Percentiles rank a stretch among this genome's conserved stretches.
Evolutionary conservation across 1,139 yeast species (phyloP).

Genomic region (Protomyces pachydermus): DNA sequence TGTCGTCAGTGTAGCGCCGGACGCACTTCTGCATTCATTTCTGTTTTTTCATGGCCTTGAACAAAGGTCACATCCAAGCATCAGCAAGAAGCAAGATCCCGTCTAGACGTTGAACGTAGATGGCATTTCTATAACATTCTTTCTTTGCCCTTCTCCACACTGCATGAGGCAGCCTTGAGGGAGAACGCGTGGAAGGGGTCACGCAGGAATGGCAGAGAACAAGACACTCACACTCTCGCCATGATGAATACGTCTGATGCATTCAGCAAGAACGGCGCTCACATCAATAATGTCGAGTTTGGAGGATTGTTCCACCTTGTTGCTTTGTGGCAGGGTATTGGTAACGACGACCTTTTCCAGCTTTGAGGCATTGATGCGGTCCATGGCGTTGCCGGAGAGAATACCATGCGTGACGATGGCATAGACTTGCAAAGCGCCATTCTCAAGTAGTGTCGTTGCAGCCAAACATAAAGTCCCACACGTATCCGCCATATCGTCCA

Average conservation of each 20-base stretch:
- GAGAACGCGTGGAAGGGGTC: not conserved
- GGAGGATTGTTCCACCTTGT: conserved; percentile 50
- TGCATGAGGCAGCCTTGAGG: not conserved
- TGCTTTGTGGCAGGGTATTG: conserved; percentile 81
- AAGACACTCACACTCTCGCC: conserved; percentile 94
- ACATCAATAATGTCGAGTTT: conserved; percentile 81
- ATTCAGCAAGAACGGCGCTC: conserved; percentile 82
- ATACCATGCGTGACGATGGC: conserved; percentile 92
- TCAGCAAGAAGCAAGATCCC: too few species aligned
- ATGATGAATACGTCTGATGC: conserved; percentile 83
- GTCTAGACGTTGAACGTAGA: not conserved
- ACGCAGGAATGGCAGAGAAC: conserved; percentile 42
- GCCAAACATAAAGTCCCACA: conserved; percentile 89
- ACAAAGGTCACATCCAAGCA: too few species aligned
- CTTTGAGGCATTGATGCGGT: conserved; percentile 59
- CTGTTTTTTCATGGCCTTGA: too few species aligned
- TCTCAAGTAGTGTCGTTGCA: conserved; percentile 82
- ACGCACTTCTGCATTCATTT: too few species aligned
- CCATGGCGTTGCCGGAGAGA: conserved; percentile 85
- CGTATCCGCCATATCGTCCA: conserved; percentile 93
- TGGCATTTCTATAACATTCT: not conserved
- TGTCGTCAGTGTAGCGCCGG: not conserved
- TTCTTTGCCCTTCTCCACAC: not conserved
- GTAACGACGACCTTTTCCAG: conserved; percentile 86
- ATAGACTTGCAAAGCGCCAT: conserved; percentile 81